These are phyloP conservation scores for Botrytis byssoidea DNA, from an alignment of 2,329 filamentous ascomycete genomes.

Conservation along the genomic window DNA sequence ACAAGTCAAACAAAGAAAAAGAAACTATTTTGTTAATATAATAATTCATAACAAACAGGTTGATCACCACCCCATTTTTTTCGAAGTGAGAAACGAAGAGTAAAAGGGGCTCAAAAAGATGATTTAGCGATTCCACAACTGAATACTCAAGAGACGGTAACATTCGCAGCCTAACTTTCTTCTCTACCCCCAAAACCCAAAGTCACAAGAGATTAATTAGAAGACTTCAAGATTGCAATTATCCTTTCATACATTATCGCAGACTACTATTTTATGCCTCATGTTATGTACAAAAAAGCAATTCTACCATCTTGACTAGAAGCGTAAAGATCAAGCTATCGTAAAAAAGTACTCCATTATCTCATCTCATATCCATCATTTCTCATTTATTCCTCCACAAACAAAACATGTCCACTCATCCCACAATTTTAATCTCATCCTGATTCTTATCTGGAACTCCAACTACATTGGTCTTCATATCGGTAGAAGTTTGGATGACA, in stretches of 20 bases:
- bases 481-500: neutral
- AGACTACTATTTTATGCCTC: too few relatives aligned
- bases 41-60: too few relatives aligned
- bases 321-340: neutral
- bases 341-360: neutral
- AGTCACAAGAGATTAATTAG: too few relatives aligned
- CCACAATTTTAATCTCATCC: neutral
- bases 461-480: neutral
- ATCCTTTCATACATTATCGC: neutral
- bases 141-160: too few relatives aligned
- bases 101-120: neutral
- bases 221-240: neutral
- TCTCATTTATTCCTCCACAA: neutral
- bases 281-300: neutral
- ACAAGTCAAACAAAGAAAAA: too few relatives aligned
- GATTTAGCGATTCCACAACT: neutral
- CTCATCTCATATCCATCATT: neutral
- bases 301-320: neutral
- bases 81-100: too few relatives aligned
- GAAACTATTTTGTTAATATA: too few relatives aligned
- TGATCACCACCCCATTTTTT: too few relatives aligned
- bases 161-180: fast-evolving
- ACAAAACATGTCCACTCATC: neutral
- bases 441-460: neutral
- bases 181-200: too few relatives aligned